Percentiles rank a stretch among this genome's conserved stretches.
phyloP scores from a whole-genome alignment of 805 yeast genomes.

The Sugiyamaella floridensis region DNA sequence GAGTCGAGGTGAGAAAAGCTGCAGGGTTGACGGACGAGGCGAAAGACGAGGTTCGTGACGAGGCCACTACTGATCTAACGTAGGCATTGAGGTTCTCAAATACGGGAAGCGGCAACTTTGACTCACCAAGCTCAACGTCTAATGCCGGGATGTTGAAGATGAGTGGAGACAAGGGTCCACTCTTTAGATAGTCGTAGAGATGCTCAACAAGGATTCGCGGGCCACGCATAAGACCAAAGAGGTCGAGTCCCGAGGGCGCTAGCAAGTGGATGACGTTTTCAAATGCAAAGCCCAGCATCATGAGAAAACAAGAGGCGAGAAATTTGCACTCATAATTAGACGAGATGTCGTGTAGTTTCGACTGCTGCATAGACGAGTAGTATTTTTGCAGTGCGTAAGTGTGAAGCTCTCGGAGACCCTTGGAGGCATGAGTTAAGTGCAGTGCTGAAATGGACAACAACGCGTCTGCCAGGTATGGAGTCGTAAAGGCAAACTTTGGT shows the following conservation, averaged over 20 bases:
- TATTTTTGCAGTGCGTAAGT: constrained; percentile 7
- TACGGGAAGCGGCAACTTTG: constrained; percentile 2
- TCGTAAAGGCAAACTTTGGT: constrained; percentile 10
- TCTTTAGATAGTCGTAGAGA: neutral
- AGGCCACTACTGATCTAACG: neutral
- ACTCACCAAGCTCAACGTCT: neutral
- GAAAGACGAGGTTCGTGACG: neutral
- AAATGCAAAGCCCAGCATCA: constrained; percentile 16
- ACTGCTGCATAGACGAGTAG: constrained; percentile 8
- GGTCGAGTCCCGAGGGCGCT: neutral
- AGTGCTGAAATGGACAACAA: constrained; percentile 15
- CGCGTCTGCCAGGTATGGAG: constrained; percentile 10
- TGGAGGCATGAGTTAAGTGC: constrained; percentile 7
- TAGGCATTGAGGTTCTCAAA: neutral
- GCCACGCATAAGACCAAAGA: constrained; percentile 6
- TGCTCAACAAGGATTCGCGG: constrained; percentile 5
- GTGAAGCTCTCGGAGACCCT: constrained; percentile 7
- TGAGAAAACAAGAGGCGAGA: constrained; percentile 12
- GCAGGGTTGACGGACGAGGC: neutral
- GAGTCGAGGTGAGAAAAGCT: neutral
- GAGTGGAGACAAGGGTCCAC: constrained; percentile 3
- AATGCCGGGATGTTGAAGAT: neutral
- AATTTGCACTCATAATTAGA: constrained; percentile 9
- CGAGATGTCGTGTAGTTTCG: constrained; percentile 4
- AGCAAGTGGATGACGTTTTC: constrained; percentile 7